Base-by-base conservation (phyloP, 257 asterid species). In the Forsythia viridissima region DNA sequence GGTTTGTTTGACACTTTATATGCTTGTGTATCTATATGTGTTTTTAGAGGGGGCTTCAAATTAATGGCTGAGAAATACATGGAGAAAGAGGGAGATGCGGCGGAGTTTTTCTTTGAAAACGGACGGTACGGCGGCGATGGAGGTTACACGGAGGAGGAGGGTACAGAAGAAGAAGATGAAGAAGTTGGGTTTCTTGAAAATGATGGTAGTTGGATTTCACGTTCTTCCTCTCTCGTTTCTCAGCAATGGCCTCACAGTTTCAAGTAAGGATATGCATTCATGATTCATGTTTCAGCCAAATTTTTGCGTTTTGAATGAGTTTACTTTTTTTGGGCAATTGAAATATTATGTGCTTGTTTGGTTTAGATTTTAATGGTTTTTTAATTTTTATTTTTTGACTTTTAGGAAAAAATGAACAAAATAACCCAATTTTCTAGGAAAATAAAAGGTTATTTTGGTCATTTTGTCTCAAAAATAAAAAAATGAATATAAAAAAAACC, bases 221-320 rank as follows among this genome's bases (percentile, higher is more conserved):
- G 83, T 18, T 81, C 87, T 65, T 82, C 89, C 41, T 90, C 97
- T 13, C 46, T 83, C 59, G 67, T 73, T 78, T 87, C 93, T 38
- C 97, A 88, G 73, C 96, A 90, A 80, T 94, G 97, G 98, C 98
- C 98, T 70, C 98, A 92, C 88, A 94, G 98, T 84, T 85, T 90
- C 88, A 90, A 92, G 98, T 94, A 81, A 37, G 12, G 6, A 43
- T 8, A 43, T 24, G 34, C 34, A 30, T 30, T 30, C 34, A 30
- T 30, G 10, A 43, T 43, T 43, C 51, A 43, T 43, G 9, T 43
- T 43, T 43, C 11, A 43, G 36, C 67, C 36, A 0, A 57, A 18
- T 8, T 55, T 55, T 16, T 48, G 20, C 59, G 13, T 52, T 52
- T 52, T 52, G 4, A 13, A 52, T 6, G 3, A 3, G 15, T 59